Conservation (phyloP, 208 protist genomes). For the Acanthamoeba royreba region DNA sequence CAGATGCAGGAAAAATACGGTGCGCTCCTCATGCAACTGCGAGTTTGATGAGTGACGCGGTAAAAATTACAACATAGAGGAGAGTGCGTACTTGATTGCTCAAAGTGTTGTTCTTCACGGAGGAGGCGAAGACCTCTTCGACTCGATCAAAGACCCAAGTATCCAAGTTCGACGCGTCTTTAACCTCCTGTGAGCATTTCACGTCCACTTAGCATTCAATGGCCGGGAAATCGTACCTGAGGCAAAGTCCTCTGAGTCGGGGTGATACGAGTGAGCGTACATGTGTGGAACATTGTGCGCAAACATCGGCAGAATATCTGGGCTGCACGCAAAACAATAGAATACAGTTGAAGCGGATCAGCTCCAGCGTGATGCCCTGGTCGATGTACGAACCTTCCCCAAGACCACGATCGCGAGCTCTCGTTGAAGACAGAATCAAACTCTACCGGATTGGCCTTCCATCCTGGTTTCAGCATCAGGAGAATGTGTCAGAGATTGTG, state of each 20-base stretch:
- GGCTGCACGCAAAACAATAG: too few species aligned
- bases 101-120: conserved; percentile 25
- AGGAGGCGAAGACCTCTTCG: conserved; percentile 59
- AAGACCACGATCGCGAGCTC: conserved; percentile 62
- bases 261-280: conserved; percentile 52
- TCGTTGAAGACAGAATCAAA: conserved; percentile 85
- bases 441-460: conserved; percentile 81
- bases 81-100: neutral
- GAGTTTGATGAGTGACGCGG: too few species aligned
- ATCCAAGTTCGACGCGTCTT: conserved; percentile 68
- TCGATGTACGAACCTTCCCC: too few species aligned
- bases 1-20: conserved; percentile 81
- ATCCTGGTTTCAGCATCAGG: conserved; percentile 47
- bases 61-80: neutral
- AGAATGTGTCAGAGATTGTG: too few species aligned
- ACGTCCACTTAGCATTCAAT: too few species aligned
- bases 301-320: conserved; percentile 83
- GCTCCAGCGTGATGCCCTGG: too few species aligned
- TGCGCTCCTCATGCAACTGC: conserved; percentile 4
- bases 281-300: conserved; percentile 60
- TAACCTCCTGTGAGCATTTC: too few species aligned
- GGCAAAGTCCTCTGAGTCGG: conserved; percentile 76
- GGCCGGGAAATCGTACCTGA: neutral
- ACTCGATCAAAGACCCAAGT: conserved; percentile 80
- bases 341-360: too few species aligned